A percentile compares a stretch with the other conserved stretches of the same genome.
phyloP scores from a whole-genome alignment of 768 basidiomycete species.

The Pulveroboletus sp. region DNA sequence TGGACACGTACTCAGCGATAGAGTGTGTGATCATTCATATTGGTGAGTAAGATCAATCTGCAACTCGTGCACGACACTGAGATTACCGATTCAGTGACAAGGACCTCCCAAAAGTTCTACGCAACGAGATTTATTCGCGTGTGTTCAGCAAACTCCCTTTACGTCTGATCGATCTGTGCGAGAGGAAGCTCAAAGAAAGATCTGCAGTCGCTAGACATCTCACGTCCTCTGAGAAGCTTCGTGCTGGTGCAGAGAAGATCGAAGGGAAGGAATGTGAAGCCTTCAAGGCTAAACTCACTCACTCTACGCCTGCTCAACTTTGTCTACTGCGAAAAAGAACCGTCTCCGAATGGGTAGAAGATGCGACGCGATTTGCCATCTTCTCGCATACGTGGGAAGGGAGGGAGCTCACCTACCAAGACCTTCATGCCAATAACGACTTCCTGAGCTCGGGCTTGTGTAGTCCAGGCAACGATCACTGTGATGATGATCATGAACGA shows the following conservation, averaged over 20 bases:
- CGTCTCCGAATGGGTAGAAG: background rate
- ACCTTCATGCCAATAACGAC: background rate
- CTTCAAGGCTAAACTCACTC: background rate
- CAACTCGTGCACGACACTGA: background rate
- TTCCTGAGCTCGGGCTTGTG: background rate
- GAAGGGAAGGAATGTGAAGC: background rate
- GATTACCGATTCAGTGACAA: background rate
- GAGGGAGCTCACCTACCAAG: background rate
- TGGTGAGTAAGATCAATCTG: background rate
- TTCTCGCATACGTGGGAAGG: conserved; percentile 1
- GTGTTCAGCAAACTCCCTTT: conserved; percentile 2
- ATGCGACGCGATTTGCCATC: background rate
- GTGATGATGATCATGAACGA: background rate
- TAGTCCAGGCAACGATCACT: background rate
- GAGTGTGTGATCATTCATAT: background rate
- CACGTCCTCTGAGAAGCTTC: background rate
- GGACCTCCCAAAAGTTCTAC: background rate
- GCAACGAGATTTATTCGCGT: background rate
- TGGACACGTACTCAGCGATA: background rate
- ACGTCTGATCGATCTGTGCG: background rate
- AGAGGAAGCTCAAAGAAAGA: background rate
- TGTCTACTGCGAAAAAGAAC: background rate
- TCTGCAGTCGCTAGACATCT: background rate
- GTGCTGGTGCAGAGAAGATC: background rate
- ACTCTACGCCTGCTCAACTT: background rate